Conservation (phyloP, 495 filamentous ascomycete species). For the Xylaria longipes region DNA sequence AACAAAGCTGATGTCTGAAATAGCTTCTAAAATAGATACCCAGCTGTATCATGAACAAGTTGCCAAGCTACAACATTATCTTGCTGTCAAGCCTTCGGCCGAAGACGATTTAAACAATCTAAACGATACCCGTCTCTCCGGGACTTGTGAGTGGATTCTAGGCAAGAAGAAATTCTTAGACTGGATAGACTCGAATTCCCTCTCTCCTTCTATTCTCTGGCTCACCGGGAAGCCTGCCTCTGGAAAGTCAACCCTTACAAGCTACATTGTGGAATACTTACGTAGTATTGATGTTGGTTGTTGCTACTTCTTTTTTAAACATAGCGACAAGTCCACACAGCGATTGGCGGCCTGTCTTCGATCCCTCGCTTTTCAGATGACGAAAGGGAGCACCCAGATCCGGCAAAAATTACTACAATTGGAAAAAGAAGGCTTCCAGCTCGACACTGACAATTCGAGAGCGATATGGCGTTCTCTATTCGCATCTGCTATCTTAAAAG, state of each 20-base stretch:
- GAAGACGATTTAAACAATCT: too few species aligned
- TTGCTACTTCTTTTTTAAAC: slow-evolving; percentile 41
- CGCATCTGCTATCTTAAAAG: neutral
- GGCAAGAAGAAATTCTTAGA: too few species aligned
- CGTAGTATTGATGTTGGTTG: neutral
- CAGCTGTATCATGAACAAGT: neutral
- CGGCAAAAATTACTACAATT: slow-evolving; percentile 15
- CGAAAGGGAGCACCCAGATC: slow-evolving; percentile 23
- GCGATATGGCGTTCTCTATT: neutral
- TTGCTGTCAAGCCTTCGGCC: too few species aligned
- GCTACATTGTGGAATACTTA: slow-evolving; percentile 36
- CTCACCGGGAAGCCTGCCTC: slow-evolving; percentile 33
- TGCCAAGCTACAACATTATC: too few species aligned
- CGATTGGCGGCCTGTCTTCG: slow-evolving; percentile 29
- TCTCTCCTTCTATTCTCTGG: slow-evolving; percentile 28
- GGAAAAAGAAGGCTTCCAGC: neutral
- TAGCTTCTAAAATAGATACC: neutral
- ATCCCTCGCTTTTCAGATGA: slow-evolving; percentile 41
- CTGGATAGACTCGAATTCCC: too few species aligned
- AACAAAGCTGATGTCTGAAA: too few species aligned
- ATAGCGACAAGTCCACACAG: slow-evolving; percentile 2
- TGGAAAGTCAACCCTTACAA: slow-evolving; percentile 38
- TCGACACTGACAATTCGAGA: neutral
- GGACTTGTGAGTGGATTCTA: too few species aligned
- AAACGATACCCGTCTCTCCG: too few species aligned